Percentiles rank a stretch among this genome's conserved stretches.
Evolutionary conservation across 2,329 filamentous ascomycete genomes (phyloP).

Genomic region (Sporothrix mexicana): DNA sequence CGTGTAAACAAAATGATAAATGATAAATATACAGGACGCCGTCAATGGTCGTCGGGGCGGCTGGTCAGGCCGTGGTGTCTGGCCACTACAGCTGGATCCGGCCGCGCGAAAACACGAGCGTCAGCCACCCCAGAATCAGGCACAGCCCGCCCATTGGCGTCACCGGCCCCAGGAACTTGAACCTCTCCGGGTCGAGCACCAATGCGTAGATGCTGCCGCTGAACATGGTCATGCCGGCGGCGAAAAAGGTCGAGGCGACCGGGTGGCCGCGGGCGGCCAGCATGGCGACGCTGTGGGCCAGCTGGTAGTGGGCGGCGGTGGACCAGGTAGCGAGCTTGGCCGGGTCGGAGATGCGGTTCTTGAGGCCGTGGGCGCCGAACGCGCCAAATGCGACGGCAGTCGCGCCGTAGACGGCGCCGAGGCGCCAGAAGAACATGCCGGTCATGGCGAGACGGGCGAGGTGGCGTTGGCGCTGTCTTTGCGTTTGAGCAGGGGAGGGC

Average conservation of each 20-base stretch:
- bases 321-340: conserved; percentile 63
- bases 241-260: conserved; percentile 63
- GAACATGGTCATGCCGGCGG: conserved; percentile 70
- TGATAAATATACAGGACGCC: neutral
- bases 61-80: no score
- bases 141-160: conserved; percentile 69
- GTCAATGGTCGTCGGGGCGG: neutral
- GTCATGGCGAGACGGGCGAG: conserved; percentile 27
- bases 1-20: neutral
- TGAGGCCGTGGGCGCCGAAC: conserved; percentile 71
- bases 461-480: conserved; percentile 12
- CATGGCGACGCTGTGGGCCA: conserved; percentile 66
- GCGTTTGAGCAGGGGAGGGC: neutral
- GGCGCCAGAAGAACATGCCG: conserved; percentile 58
- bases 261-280: conserved; percentile 64
- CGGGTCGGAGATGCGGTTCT: conserved; percentile 65
- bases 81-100: conserved; percentile 26
- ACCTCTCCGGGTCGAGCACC: conserved; percentile 64
- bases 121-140: conserved; percentile 68
- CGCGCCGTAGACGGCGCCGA: conserved; percentile 68
- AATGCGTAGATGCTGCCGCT: conserved; percentile 69
- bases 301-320: conserved; percentile 73
- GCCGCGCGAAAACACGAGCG: conserved; percentile 43
- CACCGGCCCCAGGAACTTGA: conserved; percentile 66
- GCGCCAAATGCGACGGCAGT: conserved; percentile 66